Base-by-base conservation (phyloP, 352 stramenopile species). In the Phytopythium ostracodes region DNA sequence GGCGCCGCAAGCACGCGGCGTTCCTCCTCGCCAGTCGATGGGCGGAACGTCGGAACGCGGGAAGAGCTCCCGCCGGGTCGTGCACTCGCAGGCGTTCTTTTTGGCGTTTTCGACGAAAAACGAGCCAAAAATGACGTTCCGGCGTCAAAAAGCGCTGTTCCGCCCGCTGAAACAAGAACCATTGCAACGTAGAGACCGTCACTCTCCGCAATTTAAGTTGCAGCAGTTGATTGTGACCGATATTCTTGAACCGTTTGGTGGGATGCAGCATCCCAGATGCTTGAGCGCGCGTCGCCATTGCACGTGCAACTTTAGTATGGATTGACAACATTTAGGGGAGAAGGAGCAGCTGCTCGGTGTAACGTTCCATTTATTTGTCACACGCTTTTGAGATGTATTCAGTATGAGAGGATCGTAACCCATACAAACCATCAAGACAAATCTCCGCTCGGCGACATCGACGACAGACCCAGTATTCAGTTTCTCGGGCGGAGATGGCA, bases 321-420 rank as follows among this genome's bases (percentile, higher is more conserved):
- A 56, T 38, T 56, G 50, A 56, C 29, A 56, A 56, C 50, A 42
- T 40, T 25, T 29, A n/a, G n/a, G 44, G 44, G n/a, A 52, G 29
- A 31, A 55, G 49, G 49, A 43, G 50, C 50, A 56, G 50, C 50
- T 56, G 50, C 50, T 43, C 50, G 33, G 50, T 43, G 50, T 56
- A 56, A 56, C 50, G 50, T 56, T 56, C 50, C 29, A 56, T 43
- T 56, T 56, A 35, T 38, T 20, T 55, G 25, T 55, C 49, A 55
- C 49, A 40, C 27, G 44, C 6, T 18, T 51, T 51, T 51, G 38
- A 18, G 38, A 15, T 44, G 38, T n/a, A 44, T n/a, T 44, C 38
- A n/a, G 4, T 44, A n/a, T 44, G 17, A 44, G 38, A 44, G 38
- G 38, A 8, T 18, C 17, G 38, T 44, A 44, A 7, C 11, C 15